Evolutionary conservation across 2,329 filamentous ascomycete species (phyloP).

Genomic region (Fusarium dimerum): DNA sequence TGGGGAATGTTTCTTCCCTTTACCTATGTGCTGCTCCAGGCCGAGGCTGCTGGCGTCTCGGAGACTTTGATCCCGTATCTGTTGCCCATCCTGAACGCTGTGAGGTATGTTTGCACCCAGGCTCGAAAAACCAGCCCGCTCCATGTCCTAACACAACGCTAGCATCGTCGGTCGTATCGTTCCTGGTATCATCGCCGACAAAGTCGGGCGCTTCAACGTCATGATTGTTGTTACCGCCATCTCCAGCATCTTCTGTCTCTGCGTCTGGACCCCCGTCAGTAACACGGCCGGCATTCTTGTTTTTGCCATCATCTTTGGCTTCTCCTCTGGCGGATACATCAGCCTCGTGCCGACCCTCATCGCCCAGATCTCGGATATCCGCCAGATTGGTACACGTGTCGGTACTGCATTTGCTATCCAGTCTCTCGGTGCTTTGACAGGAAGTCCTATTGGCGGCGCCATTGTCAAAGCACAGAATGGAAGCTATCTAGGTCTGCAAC

Average conservation of each 20-base stretch:
- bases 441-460: slow-evolving; percentile 67
- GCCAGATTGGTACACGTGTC: slow-evolving; percentile 67
- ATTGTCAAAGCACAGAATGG: slow-evolving; percentile 55
- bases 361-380: slow-evolving; percentile 70
- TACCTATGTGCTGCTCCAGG: slow-evolving; percentile 54
- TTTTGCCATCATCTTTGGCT: slow-evolving; percentile 69
- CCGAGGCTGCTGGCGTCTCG: slow-evolving; percentile 44
- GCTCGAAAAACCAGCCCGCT: neutral
- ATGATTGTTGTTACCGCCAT: slow-evolving; percentile 54
- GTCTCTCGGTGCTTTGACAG: slow-evolving; percentile 65
- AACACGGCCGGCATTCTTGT: slow-evolving; percentile 60
- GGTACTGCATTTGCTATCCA: slow-evolving; percentile 65
- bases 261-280: slow-evolving; percentile 50
- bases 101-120: slow-evolving; percentile 38
- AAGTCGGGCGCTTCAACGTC: slow-evolving; percentile 47
- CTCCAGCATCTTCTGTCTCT: slow-evolving; percentile 47
- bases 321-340: slow-evolving; percentile 67
- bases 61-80: slow-evolving; percentile 46
- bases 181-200: slow-evolving; percentile 50
- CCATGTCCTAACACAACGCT: slow-evolving; percentile 7
- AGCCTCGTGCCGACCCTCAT: slow-evolving; percentile 64
- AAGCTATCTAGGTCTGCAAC: slow-evolving; percentile 59
- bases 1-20: slow-evolving; percentile 56
- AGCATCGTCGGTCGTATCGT: slow-evolving; percentile 54
- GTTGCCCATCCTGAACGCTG: slow-evolving; percentile 58